Evolutionary conservation across 2,329 filamentous ascomycete species (phyloP).

Genomic region (Botrytis fragariae): DNA sequence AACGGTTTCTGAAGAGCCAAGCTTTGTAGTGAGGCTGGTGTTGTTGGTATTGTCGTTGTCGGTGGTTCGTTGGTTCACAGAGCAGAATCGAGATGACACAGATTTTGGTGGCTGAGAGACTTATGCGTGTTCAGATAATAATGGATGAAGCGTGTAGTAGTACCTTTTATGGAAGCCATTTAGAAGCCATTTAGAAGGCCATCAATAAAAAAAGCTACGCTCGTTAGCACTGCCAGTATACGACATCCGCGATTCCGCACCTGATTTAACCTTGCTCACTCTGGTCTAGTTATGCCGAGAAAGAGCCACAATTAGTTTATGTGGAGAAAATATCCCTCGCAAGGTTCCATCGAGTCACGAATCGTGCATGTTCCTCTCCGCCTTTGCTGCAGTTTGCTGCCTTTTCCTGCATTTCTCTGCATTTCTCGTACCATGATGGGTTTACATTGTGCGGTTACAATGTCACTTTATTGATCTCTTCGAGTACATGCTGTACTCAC

Average conservation of each 20-base stretch:
- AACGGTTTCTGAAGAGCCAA: neutral
- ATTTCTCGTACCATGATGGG: constrained; percentile 11
- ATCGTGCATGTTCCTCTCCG: neutral
- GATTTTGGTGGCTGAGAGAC: neutral
- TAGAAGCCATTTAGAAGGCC: constrained; percentile 8
- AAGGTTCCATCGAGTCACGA: neutral
- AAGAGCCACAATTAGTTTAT: constrained; percentile 5
- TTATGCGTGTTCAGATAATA: neutral
- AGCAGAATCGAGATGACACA: neutral
- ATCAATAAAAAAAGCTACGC: neutral
- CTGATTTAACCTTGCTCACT: neutral
- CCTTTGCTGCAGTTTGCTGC: neutral
- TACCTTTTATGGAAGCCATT: constrained; percentile 10
- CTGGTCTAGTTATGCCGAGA: constrained; percentile 5
- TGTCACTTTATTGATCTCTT: neutral
- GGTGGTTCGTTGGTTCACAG: neutral
- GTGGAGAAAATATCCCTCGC: constrained; percentile 8
- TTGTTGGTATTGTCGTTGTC: neutral
- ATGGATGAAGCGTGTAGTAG: neutral
- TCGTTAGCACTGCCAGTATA: neutral
- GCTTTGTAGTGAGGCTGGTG: neutral
- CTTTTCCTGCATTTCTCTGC: neutral
- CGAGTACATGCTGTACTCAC: neutral
- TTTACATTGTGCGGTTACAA: neutral
- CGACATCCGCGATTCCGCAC: neutral